Evolutionary conservation across 352 stramenopile genomes (phyloP), one percentile per base, ranked within the genome.

Genomic region (Phytophthora citrophthora): DNA sequence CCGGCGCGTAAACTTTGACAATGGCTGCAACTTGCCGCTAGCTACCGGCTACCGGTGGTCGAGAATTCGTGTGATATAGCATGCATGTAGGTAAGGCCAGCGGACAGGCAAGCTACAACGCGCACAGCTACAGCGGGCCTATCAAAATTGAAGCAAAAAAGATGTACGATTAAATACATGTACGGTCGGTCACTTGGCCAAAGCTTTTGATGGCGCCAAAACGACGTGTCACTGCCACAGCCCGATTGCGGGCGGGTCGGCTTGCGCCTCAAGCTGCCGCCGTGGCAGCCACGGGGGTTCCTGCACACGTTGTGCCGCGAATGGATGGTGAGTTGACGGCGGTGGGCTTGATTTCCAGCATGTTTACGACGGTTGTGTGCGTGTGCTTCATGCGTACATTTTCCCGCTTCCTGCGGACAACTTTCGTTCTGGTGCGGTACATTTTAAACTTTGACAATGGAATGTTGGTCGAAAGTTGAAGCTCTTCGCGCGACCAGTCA

Each of bases 381-480:
- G 20, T 20, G 20, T 20, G 20, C 20, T 20, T 39, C 12, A 41
- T 47, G 23, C 34, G 18, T 23, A 38, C 38, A 46, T 38, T 57
- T 52, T 10, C 18, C 20, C 20, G 26, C 12, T 32, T 16, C 12
- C 20, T 54, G 40, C 26, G 29, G 52, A 51, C 32, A 41, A 6
- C 43, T 29, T 54, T 43, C 27, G 13, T 27, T 13, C n/a, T 43
- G 26, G 13, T 5, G 27, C 12, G 6, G 46, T 54, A 8, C 29
- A 66, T 49, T 66, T 54, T 66, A 13, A 66, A 54, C 11, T 66
- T 61, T 49, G 20, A 50, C 9, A 44, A 43, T 29, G 18, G 32
- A 27, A 50, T 16, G 29, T 31, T 12, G 24, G 10, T 38, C 23
- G 54, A 63, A 56, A 66, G 43, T 60, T 66, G 41, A 66, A 61